These are phyloP conservation scores for Debaryomyces subglobosus DNA, from an alignment of 1,139 yeast genomes.

Conservation along the genomic window DNA sequence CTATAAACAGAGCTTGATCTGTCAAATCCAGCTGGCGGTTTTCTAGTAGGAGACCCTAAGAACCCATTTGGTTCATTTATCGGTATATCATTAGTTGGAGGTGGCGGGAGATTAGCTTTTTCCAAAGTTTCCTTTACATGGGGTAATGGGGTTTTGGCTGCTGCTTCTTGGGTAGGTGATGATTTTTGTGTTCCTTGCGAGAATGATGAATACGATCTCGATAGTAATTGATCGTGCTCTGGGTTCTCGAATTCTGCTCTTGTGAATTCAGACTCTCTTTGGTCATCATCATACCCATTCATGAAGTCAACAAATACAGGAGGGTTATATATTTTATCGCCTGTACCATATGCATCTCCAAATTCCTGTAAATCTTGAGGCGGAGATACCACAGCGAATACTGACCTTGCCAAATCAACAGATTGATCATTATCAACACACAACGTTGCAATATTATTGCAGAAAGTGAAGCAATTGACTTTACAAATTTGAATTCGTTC, in stretches of 20 bases:
- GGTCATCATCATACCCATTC: constrained; percentile 37
- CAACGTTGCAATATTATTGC: constrained; percentile 73
- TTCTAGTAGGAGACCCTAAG: constrained; percentile 22
- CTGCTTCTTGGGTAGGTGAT: constrained; percentile 2
- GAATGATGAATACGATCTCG: constrained; percentile 37
- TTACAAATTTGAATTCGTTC: constrained; percentile 78
- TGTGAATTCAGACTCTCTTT: constrained; percentile 22
- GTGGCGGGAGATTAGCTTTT: constrained; percentile 15
- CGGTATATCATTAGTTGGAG: constrained; percentile 11
- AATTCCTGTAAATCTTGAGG: constrained; percentile 60
- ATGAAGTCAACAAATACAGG: constrained; percentile 49
- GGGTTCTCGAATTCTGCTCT: constrained; percentile 41
- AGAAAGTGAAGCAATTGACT: constrained; percentile 79
- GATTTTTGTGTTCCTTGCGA: constrained; percentile 18
- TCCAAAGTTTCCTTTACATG: constrained; percentile 11
- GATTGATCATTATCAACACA: constrained; percentile 80
- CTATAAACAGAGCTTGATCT: constrained; percentile 24
- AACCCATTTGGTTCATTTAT: constrained; percentile 17
- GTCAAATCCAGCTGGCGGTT: constrained; percentile 22
- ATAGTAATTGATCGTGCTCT: constrained; percentile 35
- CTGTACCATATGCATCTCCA: constrained; percentile 63
- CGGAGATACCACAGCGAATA: constrained; percentile 71
- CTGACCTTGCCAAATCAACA: constrained; percentile 69
- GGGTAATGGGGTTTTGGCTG: constrained; percentile 11
- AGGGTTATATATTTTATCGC: constrained; percentile 61